Evolutionary conservation across 352 stramenopile genomes (phyloP), one percentile per base, ranked within the genome.

Genomic region (Globisporangium recalcitrans): DNA sequence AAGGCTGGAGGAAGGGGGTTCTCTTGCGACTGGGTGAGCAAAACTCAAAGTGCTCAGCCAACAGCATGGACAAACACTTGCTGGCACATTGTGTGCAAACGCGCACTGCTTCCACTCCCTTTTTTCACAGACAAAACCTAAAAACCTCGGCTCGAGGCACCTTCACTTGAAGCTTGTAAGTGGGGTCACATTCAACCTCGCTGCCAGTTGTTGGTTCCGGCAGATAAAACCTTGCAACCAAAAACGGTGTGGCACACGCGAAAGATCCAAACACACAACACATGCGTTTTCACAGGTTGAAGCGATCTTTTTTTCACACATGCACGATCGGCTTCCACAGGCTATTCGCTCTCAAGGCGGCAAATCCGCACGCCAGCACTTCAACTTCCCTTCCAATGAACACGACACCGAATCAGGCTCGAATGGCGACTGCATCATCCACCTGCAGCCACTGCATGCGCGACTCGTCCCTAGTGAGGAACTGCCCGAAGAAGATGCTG

Each of bases 401-500:
- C 14, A n/a, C 36, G 16, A 46, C 14, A 40, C 4, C 13, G 32
- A 46, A 46, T 46, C 34, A 19, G 34, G 71, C 64, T 67, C 66
- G 24, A 74, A 3, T 40, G n/a, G n/a, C n/a, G 51, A 57, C 24
- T 9, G 51, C 34, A 51, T 82, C 68, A 14, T 58, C 67, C 19
- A 74, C 59, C 19, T 44, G 68, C 16, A 89, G 65, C 80, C 80
- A 89, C 52, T 67, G 38, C 16, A 46, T 55, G 51, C n/a, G n/a
- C n/a, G n/a, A n/a, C n/a, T n/a, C n/a, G n/a, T n/a, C n/a, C n/a
- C 65, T 64, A 40, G 69, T 76, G 24, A 93, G 72, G 58, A 91
- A 94, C 59, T 95, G 85, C 13, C 86, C 85, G 60, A 96, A 95
- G 69, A 91, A 84, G 56, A 95, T 92, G 59, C 73, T 79, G 56